Evolutionary conservation across 176 grass and related monocot species (phyloP).

Genomic region (Hyparrhenia diplandra): DNA sequence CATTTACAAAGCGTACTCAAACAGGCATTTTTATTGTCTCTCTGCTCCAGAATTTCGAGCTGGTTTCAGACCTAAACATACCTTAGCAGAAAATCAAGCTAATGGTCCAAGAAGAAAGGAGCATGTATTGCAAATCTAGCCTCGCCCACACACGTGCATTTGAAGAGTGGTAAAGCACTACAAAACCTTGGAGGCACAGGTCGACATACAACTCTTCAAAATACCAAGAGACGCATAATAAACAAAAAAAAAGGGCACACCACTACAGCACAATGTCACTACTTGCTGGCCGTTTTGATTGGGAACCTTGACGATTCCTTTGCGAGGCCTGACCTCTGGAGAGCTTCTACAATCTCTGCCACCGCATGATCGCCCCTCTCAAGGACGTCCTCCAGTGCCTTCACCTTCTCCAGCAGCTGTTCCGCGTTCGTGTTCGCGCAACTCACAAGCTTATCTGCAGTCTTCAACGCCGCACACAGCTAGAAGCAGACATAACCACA

Average conservation of each 20-base stretch:
- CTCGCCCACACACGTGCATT: not conserved
- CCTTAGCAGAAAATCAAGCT: not conserved
- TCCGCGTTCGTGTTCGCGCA: not conserved
- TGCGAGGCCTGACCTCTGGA: not conserved
- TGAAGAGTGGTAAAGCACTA: not conserved
- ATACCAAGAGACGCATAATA: not conserved
- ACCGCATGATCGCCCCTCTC: conserved; percentile 9
- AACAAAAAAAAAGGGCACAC: not conserved
- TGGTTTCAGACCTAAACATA: not conserved
- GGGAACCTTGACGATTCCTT: not conserved
- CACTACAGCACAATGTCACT: not conserved
- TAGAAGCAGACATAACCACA: not conserved
- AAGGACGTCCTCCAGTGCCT: conserved; percentile 6
- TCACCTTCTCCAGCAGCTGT: not conserved
- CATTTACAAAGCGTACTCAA: not conserved
- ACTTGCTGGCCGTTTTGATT: conserved; percentile 20
- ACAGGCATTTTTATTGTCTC: not conserved
- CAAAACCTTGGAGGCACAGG: not conserved
- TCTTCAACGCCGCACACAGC: conserved; percentile 31
- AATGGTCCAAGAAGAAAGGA: not conserved
- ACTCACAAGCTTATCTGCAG: conserved; percentile 39
- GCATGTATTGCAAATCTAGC: not conserved
- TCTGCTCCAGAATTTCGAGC: not conserved
- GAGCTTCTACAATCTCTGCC: conserved; percentile 3
- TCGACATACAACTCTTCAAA: not conserved